Base-by-base conservation (phyloP, 306 rosid genomes). In the Malus fusca region DNA sequence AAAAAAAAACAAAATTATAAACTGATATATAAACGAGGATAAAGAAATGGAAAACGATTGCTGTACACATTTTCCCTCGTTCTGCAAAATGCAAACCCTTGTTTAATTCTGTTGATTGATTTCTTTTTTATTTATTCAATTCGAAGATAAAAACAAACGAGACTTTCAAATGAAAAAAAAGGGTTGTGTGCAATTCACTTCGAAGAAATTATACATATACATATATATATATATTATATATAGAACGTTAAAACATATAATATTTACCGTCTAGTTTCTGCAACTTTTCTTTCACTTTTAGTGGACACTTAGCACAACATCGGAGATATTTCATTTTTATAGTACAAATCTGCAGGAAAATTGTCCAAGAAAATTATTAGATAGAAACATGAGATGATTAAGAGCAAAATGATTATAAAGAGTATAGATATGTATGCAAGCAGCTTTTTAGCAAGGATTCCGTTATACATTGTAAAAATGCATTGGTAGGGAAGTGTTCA, bases 251-350 rank as follows among this genome's bases (percentile, higher is more conserved):
- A 33, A 33, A 63, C 1, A 44, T 12, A 23, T 26, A 17, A 43
- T 30, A 18, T 15, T 25, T 64, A 77, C 81, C 85, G 2, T 69
- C 40, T 3, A 82, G 42, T 70, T 61, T 44, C 77, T 52, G 69
- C 43, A 77, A 66, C 69, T 61, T 48, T 9, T 62, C 75, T 64
- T 74, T 61, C 62, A 82, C 42, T 28, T 11, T 67, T 25, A 6
- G 0, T 1, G 78, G 73, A 53, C 74, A 77, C 19, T 25, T 53
- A 17, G 56, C 10, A 30, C 85, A 77, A 18, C 73, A 59, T 6
- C 30, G n/a, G 21, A 77, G 63, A 5, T 61, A 42, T 42, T 42
- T 62, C 60, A 74, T 21, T 43, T 74, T 69, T 14, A 82, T 55
- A 42, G 60, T 58, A 53, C 76, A 75, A 78, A 31, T 55, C 79